These are phyloP conservation scores for Arthrobotrys entomopaga DNA, from an alignment of 2,329 filamentous ascomycete species.

Conservation along the genomic window DNA sequence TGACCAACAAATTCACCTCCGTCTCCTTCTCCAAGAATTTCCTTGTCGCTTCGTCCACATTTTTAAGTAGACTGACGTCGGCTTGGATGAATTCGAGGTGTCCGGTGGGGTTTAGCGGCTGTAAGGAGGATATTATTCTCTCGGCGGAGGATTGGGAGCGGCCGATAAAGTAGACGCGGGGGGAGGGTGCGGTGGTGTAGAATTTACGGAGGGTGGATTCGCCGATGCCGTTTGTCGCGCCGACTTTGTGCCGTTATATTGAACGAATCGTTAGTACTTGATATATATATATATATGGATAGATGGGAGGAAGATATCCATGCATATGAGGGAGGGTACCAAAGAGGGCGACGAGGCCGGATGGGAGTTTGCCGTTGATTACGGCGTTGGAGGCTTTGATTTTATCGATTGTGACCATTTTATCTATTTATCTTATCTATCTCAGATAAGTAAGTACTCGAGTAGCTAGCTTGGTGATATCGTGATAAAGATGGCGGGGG, in stretches of 20 bases:
- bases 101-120: conserved; percentile 63
- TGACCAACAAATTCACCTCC: conserved; percentile 65
- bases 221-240: conserved; percentile 69
- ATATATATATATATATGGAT: too few relatives aligned
- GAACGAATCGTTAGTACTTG: neutral
- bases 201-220: conserved; percentile 66
- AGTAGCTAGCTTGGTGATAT: neutral
- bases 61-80: conserved; percentile 67
- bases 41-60: conserved; percentile 66
- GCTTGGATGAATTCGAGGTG: conserved; percentile 65
- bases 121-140: conserved; percentile 63
- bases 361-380: conserved; percentile 62
- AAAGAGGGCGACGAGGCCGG: conserved; percentile 61
- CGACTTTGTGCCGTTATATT: too few relatives aligned
- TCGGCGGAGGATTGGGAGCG: conserved; percentile 62
- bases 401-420: conserved; percentile 42
- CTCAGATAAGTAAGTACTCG: too few relatives aligned
- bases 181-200: conserved; percentile 62
- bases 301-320: too few relatives aligned
- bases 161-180: conserved; percentile 68
- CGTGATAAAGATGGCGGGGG: neutral
- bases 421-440: neutral
- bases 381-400: conserved; percentile 46
- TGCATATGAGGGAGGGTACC: conserved; percentile 60
- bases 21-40: conserved; percentile 64